Percentiles rank a stretch among this genome's conserved stretches.
These are phyloP conservation scores for Pinus albicaulis DNA, from an alignment of 75 land plant species.

Conservation along the genomic window DNA sequence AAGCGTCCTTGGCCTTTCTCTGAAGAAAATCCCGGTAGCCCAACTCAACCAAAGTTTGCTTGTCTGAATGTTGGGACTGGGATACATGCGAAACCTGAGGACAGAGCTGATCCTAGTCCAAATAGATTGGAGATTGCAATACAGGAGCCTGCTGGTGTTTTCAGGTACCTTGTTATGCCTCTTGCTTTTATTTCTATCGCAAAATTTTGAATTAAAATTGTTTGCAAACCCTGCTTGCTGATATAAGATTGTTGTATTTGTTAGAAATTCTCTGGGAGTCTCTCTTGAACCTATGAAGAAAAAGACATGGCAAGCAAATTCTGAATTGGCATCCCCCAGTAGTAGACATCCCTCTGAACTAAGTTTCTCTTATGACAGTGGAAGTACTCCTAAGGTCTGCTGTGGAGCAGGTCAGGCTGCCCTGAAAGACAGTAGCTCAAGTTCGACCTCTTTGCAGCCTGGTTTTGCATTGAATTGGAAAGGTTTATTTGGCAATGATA, in stretches of 20 bases:
- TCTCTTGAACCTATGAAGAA: conserved; percentile 1
- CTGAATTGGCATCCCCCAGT: conserved; percentile 4
- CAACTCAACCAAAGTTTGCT: conserved; percentile 11
- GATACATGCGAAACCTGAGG: neutral
- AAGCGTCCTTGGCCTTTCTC: conserved; percentile 47
- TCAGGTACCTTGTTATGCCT: conserved; percentile 19
- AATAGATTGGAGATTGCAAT: conserved; percentile 11
- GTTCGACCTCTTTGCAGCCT: neutral
- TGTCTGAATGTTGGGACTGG: conserved; percentile 9
- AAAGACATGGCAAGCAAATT: conserved; percentile 25
- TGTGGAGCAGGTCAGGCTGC: neutral
- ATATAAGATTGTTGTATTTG: neutral
- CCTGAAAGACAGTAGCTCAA: neutral
- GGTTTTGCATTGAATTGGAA: conserved; percentile 7
- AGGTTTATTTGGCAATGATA: conserved; percentile 3
- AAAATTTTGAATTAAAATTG: neutral
- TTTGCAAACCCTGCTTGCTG: conserved; percentile 1
- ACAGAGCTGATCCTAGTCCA: neutral
- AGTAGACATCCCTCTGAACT: neutral
- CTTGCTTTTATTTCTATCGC: neutral
- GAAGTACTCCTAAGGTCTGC: conserved; percentile 2
- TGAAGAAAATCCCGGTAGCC: conserved; percentile 16
- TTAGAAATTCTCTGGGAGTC: conserved; percentile 6
- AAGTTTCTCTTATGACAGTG: conserved; percentile 1
- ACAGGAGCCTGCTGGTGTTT: conserved; percentile 19